Percentiles rank a stretch among this genome's conserved stretches.
Conservation (phyloP, 352 stramenopile genomes). For the Pythium myriotylum region DNA sequence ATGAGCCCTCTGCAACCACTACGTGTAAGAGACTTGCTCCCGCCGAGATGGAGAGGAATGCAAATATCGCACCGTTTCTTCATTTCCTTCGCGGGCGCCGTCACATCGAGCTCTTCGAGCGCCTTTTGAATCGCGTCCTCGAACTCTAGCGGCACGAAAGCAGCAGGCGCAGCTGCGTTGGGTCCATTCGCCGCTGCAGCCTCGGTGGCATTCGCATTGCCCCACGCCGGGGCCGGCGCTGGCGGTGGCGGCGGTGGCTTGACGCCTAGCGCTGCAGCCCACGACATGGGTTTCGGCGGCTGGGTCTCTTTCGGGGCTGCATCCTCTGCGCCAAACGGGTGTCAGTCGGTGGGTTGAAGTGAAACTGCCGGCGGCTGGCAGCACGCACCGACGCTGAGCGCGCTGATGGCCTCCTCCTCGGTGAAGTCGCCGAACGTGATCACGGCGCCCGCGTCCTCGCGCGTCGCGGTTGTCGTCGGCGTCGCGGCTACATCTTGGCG, state of each 20-base stretch:
- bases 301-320: constrained; percentile 2
- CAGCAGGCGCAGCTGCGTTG: not conserved
- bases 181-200: not conserved
- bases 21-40: no score
- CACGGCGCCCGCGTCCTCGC: constrained; percentile 24
- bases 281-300: constrained; percentile 48
- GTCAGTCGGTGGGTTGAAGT: constrained; percentile 23
- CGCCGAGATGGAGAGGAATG: no score
- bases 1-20: constrained; percentile 52
- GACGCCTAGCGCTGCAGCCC: constrained; percentile 56
- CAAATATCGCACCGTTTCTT: constrained; percentile 85
- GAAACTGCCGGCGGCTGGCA: not conserved
- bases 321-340: not conserved
- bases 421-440: constrained; percentile 87
- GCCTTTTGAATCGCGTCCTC: constrained; percentile 71
- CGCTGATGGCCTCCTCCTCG: constrained; percentile 58
- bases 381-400: constrained; percentile 20
- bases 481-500: constrained; percentile 30
- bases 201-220: constrained; percentile 22
- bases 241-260: constrained; percentile 33
- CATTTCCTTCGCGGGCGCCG: constrained; percentile 72
- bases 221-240: constrained; percentile 27
- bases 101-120: constrained; percentile 54
- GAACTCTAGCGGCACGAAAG: constrained; percentile 41
- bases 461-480: not conserved